Evolutionary conservation across 805 yeast genomes (phyloP), one percentile per base, ranked within the genome.

Genomic region (Teunomyces barrocoloradensis): DNA sequence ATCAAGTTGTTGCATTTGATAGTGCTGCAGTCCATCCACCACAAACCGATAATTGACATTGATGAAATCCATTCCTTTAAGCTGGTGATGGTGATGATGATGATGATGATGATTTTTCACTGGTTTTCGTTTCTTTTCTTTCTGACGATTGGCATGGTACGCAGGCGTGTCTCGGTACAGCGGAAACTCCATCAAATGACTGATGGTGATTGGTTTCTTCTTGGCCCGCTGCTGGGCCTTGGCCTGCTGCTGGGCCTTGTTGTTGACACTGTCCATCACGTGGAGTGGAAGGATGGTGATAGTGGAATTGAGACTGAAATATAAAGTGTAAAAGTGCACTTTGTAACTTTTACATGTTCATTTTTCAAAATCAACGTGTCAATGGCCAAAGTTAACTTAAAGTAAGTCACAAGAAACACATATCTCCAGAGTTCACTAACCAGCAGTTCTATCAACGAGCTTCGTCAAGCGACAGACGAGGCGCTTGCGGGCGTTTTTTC

Each of bases 31-130:
- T 43, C 79, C 73, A 55, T 88, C 87, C n/a, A 92, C 87, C 15
- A 92, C 78, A 57, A 94, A 86, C 55, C 89, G 80, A 61, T 85
- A 91, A 61, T 87, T 85, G 17, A 90, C 92, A 61, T 92, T 94
- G 49, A 89, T 84, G 54, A 81, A 87, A 3, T 79, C 71, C 67
- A 82, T 79, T 0, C 92, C 92, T 4, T 75, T 12, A 53, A 53
- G 32, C 49, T 32, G 35, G 1, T 17, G 17, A 39, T 48, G 20
- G 45, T 35, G 42, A 30, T 38, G 23, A 20, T 15, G 32, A 27
- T 15, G 32, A 27, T 43, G 11, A 48, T 21, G 55, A 35, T 20
- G 38, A 5, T n/a, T 20, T 20, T 5, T 20, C 38, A 12, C 23
- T n/a, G 23, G 15, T n/a, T 20, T 12, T 21, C 23, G 20, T 20